Evolutionary conservation across 495 filamentous ascomycete genomes (phyloP), one percentile per base, ranked within the genome.

Genomic region (Podospora australis): DNA sequence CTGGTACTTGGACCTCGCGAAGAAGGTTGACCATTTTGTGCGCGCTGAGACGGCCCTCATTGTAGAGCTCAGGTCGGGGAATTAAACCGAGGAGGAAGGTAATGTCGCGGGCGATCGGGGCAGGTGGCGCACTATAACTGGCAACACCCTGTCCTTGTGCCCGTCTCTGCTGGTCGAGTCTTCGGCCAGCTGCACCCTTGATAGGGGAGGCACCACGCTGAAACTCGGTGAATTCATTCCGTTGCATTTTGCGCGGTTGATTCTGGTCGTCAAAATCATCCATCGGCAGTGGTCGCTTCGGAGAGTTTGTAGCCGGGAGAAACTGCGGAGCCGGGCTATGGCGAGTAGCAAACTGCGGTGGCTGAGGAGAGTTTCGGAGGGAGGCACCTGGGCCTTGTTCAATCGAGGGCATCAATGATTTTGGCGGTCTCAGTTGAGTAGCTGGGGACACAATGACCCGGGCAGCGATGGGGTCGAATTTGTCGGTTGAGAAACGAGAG

Each of bases 71-170:
- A 11, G 88, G 82, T 14, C 78, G 68, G 8, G 92, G 92, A 28
- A 98, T 84, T 53, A 89, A 82, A 56, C 84, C 82, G 22, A 98
- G 69, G 16, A 98, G 73, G 59, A 90, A 84, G 8, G 81, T 84
- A 45, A 97, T 77, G 42, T 89, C 83, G 11, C 82, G 75, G n/a
- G 91, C 88, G 35, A 96, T 74, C 57, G 57, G 67, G 52, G 67
- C 60, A 43, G 67, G 57, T 34, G 66, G 48, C 17, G 59, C 45
- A 38, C 55, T 48, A 52, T 67, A 44, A 2, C 71, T 66, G 3
- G 68, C 64, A 6, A 66, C 57, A 5, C 63, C 58, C 45, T 77
- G 73, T 16, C 65, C 65, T 44, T 78, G 74, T 59, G 78, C 69
- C 13, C 74, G 70, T 19, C 84, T 80, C 54, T 88, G 84, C 61